These are phyloP conservation scores for Nothophytophthora sp. DNA, from an alignment of 352 stramenopile species.

Conservation along the genomic window DNA sequence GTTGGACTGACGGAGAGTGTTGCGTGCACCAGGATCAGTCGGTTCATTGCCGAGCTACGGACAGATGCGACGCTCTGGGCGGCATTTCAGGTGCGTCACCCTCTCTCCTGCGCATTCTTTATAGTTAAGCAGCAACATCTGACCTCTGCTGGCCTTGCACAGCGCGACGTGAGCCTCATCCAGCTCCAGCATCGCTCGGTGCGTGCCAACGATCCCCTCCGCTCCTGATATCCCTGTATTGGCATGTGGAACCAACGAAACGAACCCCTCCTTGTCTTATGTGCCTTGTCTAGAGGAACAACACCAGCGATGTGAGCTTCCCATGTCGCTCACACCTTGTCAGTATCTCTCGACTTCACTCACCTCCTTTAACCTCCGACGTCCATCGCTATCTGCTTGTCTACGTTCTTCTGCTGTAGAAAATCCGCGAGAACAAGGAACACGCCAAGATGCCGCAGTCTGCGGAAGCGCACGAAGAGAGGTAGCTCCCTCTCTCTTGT, in stretches of 20 bases:
- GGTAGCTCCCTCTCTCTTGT: slow-evolving; percentile 11
- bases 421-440: slow-evolving; percentile 66
- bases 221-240: not conserved
- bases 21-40: slow-evolving; percentile 40
- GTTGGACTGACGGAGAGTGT: not conserved
- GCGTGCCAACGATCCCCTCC: not conserved
- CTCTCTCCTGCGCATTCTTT: not conserved
- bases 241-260: not conserved
- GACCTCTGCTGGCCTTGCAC: too few species aligned
- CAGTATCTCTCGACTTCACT: not conserved
- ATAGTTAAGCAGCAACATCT: too few species aligned
- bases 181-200: slow-evolving; percentile 45
- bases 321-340: not conserved
- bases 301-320: slow-evolving; percentile 41
- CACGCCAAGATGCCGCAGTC: slow-evolving; percentile 28
- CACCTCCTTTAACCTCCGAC: not conserved
- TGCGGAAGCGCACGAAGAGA: slow-evolving; percentile 21
- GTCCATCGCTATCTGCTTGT: not conserved
- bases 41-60: slow-evolving; percentile 57
- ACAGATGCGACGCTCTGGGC: slow-evolving; percentile 54
- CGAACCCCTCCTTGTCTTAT: not conserved
- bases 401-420: slow-evolving; percentile 23
- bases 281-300: slow-evolving; percentile 27
- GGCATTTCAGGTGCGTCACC: slow-evolving; percentile 44
- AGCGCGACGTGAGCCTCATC: slow-evolving; percentile 42